These are phyloP conservation scores for Citrus hindsii DNA, from an alignment of 345 rosid species.

Conservation along the genomic window DNA sequence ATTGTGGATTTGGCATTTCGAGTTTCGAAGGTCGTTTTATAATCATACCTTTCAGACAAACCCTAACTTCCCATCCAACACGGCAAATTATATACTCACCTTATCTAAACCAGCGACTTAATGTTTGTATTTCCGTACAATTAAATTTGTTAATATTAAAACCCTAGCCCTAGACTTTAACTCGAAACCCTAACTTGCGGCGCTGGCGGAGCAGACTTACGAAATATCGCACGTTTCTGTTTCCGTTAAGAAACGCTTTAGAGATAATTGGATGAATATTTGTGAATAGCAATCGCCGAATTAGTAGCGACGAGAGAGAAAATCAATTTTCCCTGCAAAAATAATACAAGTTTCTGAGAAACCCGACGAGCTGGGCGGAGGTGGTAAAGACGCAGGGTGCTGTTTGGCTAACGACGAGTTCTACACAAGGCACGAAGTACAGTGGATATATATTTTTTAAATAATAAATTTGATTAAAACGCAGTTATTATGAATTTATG, in stretches of 20 bases:
- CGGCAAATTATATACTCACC: neutral
- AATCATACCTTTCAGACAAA: conserved; percentile 52
- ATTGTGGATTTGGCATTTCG: conserved; percentile 57
- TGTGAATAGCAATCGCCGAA: neutral
- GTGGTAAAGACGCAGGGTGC: neutral
- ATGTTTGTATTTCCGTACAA: conserved; percentile 9
- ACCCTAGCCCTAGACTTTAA: conserved; percentile 19
- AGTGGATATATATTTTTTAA: neutral
- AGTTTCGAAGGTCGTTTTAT: conserved; percentile 48
- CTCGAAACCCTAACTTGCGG: conserved; percentile 10
- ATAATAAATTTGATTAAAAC: neutral
- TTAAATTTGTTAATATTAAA: conserved; percentile 12
- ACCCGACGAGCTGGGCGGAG: neutral
- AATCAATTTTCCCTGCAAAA: neutral
- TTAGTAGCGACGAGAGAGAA: conserved; percentile 4
- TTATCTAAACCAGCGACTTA: conserved; percentile 4
- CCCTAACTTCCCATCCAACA: conserved; percentile 40
- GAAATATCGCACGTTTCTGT: conserved; percentile 13
- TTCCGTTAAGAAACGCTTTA: neutral
- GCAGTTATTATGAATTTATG: neutral
- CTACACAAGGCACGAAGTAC: neutral
- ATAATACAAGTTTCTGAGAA: neutral
- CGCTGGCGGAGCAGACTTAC: neutral
- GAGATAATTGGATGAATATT: neutral
- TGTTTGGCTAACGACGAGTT: neutral